These are phyloP conservation scores for Stellera chamaejasme DNA, from an alignment of 345 rosid species.

Conservation along the genomic window DNA sequence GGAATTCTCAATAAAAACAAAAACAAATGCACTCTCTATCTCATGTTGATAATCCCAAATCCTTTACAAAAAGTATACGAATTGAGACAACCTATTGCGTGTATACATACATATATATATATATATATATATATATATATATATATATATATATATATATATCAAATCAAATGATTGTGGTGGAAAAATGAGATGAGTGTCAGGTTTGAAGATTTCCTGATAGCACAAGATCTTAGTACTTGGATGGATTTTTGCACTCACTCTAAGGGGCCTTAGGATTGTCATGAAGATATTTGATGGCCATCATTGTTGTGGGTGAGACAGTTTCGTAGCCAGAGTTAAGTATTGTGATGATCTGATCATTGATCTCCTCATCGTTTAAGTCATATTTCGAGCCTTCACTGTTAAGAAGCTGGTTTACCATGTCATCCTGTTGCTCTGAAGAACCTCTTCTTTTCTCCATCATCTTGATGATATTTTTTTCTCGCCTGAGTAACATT, in stretches of 20 bases:
- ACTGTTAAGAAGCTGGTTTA: constrained; percentile 40
- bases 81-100: too few species aligned
- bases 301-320: constrained; percentile 78
- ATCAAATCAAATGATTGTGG: neutral
- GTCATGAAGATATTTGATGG: constrained; percentile 69
- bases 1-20: too few species aligned
- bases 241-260: constrained; percentile 14
- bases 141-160: too few species aligned
- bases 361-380: constrained; percentile 61
- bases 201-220: neutral
- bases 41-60: too few species aligned
- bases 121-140: too few species aligned
- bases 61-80: too few species aligned
- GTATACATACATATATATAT: too few species aligned
- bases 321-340: constrained; percentile 84
- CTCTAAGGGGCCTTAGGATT: constrained; percentile 61
- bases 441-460: constrained; percentile 47
- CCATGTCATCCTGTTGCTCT: constrained; percentile 47
- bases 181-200: neutral
- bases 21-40: too few species aligned
- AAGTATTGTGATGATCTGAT: constrained; percentile 60
- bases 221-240: neutral
- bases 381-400: constrained; percentile 36
- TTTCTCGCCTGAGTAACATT: constrained; percentile 44
- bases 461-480: constrained; percentile 32